phyloP scores from a whole-genome alignment of 2,329 filamentous ascomycete genomes.

The Colletotrichum sojae region DNA sequence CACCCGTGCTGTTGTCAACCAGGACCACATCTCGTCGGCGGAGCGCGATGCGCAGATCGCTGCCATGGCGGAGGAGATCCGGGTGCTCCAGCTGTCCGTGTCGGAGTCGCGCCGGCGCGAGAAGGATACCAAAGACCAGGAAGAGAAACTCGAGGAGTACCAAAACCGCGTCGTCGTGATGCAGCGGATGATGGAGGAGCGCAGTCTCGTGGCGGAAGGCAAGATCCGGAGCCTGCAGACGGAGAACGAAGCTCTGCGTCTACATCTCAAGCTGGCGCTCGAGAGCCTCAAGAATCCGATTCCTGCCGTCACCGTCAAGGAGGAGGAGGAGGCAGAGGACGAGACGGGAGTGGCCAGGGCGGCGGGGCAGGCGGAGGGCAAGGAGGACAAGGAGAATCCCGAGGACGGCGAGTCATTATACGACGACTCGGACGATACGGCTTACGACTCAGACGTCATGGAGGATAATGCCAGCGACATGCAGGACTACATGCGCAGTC shows the following conservation, averaged over 20 bases:
- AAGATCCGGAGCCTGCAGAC: conserved; percentile 93
- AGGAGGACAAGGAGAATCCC: conserved; percentile 71
- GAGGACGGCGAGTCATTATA: conserved; percentile 66
- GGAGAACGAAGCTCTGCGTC: conserved; percentile 89
- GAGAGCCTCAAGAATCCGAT: conserved; percentile 94
- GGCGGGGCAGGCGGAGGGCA: conserved; percentile 49
- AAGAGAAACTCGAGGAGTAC: conserved; percentile 93
- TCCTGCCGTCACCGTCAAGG: conserved; percentile 65
- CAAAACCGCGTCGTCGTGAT: conserved; percentile 90
- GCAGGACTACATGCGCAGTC: conserved; percentile 87
- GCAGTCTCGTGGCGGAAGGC: conserved; percentile 88
- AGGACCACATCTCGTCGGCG: conserved; percentile 92
- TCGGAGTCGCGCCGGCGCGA: conserved; percentile 77
- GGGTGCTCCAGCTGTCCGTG: conserved; percentile 82
- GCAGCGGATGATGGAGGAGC: conserved; percentile 97
- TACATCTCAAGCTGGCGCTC: conserved; percentile 90
- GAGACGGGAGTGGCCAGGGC: conserved; percentile 30
- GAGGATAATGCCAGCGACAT: conserved; percentile 74
- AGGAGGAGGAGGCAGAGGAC: conserved; percentile 30
- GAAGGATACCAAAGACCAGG: conserved; percentile 82
- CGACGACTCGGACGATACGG: conserved; percentile 60
- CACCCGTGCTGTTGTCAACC: conserved; percentile 93
- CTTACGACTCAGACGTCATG: conserved; percentile 59
- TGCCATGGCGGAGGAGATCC: conserved; percentile 96
- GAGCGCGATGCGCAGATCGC: conserved; percentile 95